Evolutionary conservation across 805 yeast genomes (phyloP).

Genomic region (baker's yeast (Saccharomyces cerevisiae)): DNA sequence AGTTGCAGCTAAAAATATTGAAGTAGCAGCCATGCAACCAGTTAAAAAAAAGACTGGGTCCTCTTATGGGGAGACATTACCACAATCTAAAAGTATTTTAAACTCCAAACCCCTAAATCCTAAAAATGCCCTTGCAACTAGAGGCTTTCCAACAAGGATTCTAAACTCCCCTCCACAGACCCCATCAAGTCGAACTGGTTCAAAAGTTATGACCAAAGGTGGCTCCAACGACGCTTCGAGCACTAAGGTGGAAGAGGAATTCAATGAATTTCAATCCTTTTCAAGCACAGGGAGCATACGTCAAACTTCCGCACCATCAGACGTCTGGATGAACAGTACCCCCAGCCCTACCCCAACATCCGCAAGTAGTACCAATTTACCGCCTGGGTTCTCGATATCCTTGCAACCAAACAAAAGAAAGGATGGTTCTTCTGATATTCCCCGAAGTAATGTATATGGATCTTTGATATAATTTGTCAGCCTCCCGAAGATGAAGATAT

Average conservation of each 20-base stretch:
- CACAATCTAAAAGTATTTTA: not conserved
- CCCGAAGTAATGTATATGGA: not conserved
- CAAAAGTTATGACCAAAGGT: not conserved
- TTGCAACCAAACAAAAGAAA: constrained; percentile 28
- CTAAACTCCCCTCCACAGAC: not conserved
- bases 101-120: not conserved
- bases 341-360: constrained; percentile 1
- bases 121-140: not conserved
- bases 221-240: not conserved
- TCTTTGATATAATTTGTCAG: constrained; percentile 5
- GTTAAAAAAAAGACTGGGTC: constrained; percentile 4
- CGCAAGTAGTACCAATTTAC: constrained; percentile 18
- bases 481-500: not conserved
- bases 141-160: not conserved
- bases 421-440: not conserved
- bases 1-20: constrained; percentile 17
- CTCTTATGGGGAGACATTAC: not conserved
- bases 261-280: not conserved
- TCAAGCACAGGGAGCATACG: not conserved
- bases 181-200: not conserved
- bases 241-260: not conserved
- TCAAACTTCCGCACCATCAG: not conserved
- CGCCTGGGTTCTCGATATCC: constrained; percentile 37
- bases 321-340: constrained; percentile 1
- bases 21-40: constrained; percentile 24